These are phyloP conservation scores for Sabuloglossum arenarium DNA, from an alignment of 495 filamentous ascomycete genomes.

Conservation along the genomic window DNA sequence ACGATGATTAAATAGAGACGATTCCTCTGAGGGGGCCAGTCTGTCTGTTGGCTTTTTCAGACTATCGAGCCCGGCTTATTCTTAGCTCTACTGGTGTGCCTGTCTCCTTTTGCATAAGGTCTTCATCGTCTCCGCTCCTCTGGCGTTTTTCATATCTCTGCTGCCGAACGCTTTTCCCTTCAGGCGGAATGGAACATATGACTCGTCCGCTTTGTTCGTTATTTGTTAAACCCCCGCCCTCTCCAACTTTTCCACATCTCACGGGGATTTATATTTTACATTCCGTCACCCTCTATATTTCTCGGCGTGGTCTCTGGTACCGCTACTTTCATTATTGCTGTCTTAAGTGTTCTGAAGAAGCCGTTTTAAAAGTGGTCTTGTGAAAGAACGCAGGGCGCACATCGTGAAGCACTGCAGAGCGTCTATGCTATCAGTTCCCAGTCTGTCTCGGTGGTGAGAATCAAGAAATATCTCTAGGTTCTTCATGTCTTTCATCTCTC, in stretches of 20 bases:
- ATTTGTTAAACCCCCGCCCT: background rate
- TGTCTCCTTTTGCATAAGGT: background rate
- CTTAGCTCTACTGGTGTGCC: background rate
- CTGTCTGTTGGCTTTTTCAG: slow-evolving; percentile 2
- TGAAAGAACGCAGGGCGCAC: background rate
- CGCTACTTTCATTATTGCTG: background rate
- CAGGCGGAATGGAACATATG: background rate
- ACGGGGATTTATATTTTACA: background rate
- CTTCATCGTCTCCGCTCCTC: background rate
- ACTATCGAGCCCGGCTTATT: background rate
- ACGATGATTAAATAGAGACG: background rate
- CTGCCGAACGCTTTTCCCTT: background rate
- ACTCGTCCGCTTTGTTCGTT: background rate
- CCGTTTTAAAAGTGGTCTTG: background rate
- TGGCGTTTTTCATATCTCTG: background rate
- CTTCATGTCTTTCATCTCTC: background rate
- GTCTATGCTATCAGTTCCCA: background rate
- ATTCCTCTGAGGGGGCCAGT: background rate
- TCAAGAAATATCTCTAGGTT: too few species aligned
- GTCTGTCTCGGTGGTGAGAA: background rate
- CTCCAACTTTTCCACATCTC: background rate
- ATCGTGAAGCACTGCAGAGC: background rate
- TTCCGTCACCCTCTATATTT: background rate
- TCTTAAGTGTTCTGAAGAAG: background rate
- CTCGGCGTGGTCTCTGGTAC: background rate